These are phyloP conservation scores for Cutaneotrichosporon cyanovorans DNA, from an alignment of 1,284 basidiomycete genomes.

Conservation along the genomic window DNA sequence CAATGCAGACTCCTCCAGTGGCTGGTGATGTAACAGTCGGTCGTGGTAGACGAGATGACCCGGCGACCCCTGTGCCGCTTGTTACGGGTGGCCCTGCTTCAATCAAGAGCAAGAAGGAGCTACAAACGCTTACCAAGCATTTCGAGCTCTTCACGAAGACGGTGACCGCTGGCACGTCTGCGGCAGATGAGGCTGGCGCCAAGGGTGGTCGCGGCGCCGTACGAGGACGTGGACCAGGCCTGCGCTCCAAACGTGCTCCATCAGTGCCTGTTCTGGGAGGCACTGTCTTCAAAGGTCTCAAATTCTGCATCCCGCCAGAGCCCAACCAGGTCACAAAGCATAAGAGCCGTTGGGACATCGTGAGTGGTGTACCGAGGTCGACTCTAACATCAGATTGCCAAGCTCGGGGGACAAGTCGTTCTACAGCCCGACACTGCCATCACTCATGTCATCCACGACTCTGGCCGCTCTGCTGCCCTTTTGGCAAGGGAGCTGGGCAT, in stretches of 20 bases:
- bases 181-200: too few relatives aligned
- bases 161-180: background rate
- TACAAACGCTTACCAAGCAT: constrained; percentile 25
- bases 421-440: constrained; percentile 36
- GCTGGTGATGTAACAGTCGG: constrained; percentile 11
- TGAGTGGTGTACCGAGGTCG: constrained; percentile 9
- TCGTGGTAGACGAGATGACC: constrained; percentile 20
- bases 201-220: constrained; percentile 1
- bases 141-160: constrained; percentile 22
- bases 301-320: constrained; percentile 32
- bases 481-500: constrained; percentile 27
- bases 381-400: constrained; percentile 22
- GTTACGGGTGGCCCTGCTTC: constrained; percentile 14
- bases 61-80: constrained; percentile 26
- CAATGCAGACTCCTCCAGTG: constrained; percentile 2
- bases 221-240: constrained; percentile 6
- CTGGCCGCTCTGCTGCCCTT: constrained; percentile 10
- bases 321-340: constrained; percentile 19
- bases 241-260: background rate
- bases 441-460: constrained; percentile 38
- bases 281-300: constrained; percentile 28
- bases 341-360: constrained; percentile 27
- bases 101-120: constrained; percentile 19
- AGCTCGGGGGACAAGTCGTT: constrained; percentile 29
- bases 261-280: constrained; percentile 9